A percentile compares a stretch with the other conserved stretches of the same genome.
Conservation (phyloP, 1,139 yeast species). For the Trichomonascaceae sp. region DNA sequence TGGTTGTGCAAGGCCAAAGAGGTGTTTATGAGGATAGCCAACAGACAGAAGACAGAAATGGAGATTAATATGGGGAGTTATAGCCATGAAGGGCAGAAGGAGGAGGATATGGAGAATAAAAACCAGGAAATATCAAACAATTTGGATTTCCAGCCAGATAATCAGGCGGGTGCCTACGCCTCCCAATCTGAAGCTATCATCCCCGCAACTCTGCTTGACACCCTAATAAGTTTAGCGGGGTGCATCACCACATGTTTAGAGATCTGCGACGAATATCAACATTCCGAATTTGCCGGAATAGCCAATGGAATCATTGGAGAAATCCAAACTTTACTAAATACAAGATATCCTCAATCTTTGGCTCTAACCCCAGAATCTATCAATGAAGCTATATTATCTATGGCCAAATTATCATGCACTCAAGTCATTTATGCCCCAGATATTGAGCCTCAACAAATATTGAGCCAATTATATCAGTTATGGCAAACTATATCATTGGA, state of each 20-base stretch:
- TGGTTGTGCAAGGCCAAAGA: conserved; percentile 17
- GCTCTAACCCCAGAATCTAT: neutral
- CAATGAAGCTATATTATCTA: conserved; percentile 17
- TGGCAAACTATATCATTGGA: conserved; percentile 19
- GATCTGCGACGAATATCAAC: neutral
- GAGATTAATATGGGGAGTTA: neutral
- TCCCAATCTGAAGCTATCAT: conserved; percentile 6
- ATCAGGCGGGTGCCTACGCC: neutral
- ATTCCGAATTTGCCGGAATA: neutral
- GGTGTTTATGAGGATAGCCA: conserved; percentile 18
- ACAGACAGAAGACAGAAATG: conserved; percentile 18
- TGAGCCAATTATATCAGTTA: conserved; percentile 7
- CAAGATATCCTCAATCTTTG: neutral
- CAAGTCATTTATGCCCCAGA: conserved; percentile 2
- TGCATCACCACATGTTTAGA: conserved; percentile 3
- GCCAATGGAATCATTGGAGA: neutral
- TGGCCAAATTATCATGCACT: conserved; percentile 15
- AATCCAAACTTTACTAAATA: neutral
- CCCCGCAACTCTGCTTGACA: conserved; percentile 11
- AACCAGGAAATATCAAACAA: conserved; percentile 4
- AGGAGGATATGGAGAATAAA: conserved; percentile 1
- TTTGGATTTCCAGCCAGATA: neutral
- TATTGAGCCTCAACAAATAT: neutral
- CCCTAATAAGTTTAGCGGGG: conserved; percentile 9
- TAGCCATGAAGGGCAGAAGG: neutral